Evolutionary conservation across 2,329 filamentous ascomycete genomes (phyloP).

Genomic region (Cladophialophora immunda): DNA sequence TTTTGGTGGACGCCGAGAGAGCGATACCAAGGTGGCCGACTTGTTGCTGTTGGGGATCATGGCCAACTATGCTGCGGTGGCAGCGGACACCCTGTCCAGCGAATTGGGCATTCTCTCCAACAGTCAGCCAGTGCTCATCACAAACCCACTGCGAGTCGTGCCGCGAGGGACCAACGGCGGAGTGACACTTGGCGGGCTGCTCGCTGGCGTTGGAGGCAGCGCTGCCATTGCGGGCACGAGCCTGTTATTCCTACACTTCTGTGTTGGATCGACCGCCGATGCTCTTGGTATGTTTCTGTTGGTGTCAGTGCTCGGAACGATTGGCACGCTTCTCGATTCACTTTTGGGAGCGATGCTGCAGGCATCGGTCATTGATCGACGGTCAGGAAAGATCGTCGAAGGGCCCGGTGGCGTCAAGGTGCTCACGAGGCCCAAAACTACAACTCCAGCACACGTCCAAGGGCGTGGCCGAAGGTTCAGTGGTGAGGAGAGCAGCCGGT

Average conservation of each 20-base stretch:
- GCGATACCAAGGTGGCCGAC: slow-evolving; percentile 48
- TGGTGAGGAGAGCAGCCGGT: slow-evolving; percentile 62
- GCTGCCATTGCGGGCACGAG: slow-evolving; percentile 74
- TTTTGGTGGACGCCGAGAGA: slow-evolving; percentile 19
- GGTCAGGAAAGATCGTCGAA: slow-evolving; percentile 87
- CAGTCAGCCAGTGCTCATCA: slow-evolving; percentile 82
- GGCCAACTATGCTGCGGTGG: slow-evolving; percentile 88
- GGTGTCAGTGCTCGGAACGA: slow-evolving; percentile 75
- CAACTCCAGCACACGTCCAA: slow-evolving; percentile 5
- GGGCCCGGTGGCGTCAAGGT: slow-evolving; percentile 75
- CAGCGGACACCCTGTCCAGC: slow-evolving; percentile 92
- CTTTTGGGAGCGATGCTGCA: slow-evolving; percentile 85
- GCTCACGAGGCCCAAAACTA: slow-evolving; percentile 32
- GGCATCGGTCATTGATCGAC: slow-evolving; percentile 82
- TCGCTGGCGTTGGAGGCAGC: slow-evolving; percentile 77
- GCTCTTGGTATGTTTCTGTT: slow-evolving; percentile 56
- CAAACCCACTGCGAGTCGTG: slow-evolving; percentile 75
- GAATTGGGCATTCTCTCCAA: slow-evolving; percentile 91
- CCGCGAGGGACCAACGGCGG: slow-evolving; percentile 94
- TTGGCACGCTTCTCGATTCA: slow-evolving; percentile 87
- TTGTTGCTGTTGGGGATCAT: slow-evolving; percentile 72
- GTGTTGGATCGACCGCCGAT: slow-evolving; percentile 48
- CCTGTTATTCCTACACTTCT: slow-evolving; percentile 66
- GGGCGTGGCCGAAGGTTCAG: slow-evolving; percentile 12
- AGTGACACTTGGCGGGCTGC: slow-evolving; percentile 77